phyloP scores from a whole-genome alignment of 495 filamentous ascomycete genomes.

The Arthonia radiata region DNA sequence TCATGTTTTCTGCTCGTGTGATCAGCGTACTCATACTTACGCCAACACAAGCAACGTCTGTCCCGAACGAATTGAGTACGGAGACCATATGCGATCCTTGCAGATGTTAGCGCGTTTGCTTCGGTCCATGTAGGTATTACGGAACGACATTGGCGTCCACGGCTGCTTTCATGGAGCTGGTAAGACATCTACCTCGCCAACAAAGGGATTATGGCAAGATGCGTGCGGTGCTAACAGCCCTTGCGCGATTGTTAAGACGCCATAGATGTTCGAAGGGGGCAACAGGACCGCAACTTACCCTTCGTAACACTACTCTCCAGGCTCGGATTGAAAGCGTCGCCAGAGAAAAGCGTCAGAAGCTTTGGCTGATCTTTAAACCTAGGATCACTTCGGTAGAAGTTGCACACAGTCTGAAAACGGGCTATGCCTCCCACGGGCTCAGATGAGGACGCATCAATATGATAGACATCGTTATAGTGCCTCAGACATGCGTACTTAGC shows the following conservation, averaged over 20 bases:
- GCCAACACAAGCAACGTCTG: slow-evolving; percentile 54
- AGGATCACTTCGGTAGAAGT: slow-evolving; percentile 39
- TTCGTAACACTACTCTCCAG: slow-evolving; percentile 71
- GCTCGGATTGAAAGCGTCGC: slow-evolving; percentile 79
- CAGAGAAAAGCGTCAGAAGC: slow-evolving; percentile 63
- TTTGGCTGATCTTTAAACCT: slow-evolving; percentile 33
- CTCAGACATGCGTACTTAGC: too few species aligned
- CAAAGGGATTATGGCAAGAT: too few species aligned
- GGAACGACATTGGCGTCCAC: too few species aligned
- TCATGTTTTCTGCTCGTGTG: background rate
- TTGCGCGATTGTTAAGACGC: slow-evolving; percentile 1
- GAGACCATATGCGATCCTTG: slow-evolving; percentile 61
- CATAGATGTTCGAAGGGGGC: background rate
- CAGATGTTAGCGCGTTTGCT: too few species aligned
- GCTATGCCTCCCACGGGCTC: slow-evolving; percentile 61
- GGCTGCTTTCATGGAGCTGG: too few species aligned
- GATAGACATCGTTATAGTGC: slow-evolving; percentile 87
- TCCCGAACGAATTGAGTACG: slow-evolving; percentile 52
- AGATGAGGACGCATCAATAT: slow-evolving; percentile 50
- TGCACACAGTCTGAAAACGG: slow-evolving; percentile 53
- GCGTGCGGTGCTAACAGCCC: background rate
- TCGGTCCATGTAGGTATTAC: too few species aligned
- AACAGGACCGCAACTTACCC: slow-evolving; percentile 21
- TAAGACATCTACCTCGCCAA: too few species aligned
- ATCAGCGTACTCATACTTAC: slow-evolving; percentile 22